Evolutionary conservation across 2,329 filamentous ascomycete genomes (phyloP).

Genomic region (Plenodomus biglobosus): DNA sequence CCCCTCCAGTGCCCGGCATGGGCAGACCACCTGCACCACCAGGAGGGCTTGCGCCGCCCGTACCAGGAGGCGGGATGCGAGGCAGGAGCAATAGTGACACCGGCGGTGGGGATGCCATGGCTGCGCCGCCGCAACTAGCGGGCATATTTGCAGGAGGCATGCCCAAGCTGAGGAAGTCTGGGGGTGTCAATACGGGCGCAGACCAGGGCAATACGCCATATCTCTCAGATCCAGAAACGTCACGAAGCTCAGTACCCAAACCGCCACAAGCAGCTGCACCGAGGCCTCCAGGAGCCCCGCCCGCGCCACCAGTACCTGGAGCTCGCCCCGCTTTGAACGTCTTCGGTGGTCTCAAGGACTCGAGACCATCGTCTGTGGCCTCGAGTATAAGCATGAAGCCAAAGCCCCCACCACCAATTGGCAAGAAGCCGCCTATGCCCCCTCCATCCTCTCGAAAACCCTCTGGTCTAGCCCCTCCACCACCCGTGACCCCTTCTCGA

Average conservation of each 20-base stretch:
- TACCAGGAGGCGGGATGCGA: constrained; percentile 56
- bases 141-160: constrained; percentile 93
- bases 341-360: constrained; percentile 52
- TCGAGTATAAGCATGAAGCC: constrained; percentile 63
- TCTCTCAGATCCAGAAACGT: constrained; percentile 74
- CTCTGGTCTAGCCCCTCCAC: constrained; percentile 51
- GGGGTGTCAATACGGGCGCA: constrained; percentile 64
- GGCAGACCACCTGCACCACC: constrained; percentile 53
- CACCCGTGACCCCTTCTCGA: constrained; percentile 49
- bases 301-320: constrained; percentile 53
- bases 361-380: constrained; percentile 61
- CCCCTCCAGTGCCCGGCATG: constrained; percentile 76
- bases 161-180: constrained; percentile 87
- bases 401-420: constrained; percentile 72
- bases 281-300: constrained; percentile 49
- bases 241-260: constrained; percentile 54
- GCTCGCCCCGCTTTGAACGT: constrained; percentile 64
- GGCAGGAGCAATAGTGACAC: constrained; percentile 83
- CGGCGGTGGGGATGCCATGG: constrained; percentile 40
- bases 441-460: constrained; percentile 61
- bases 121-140: constrained; percentile 70
- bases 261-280: constrained; percentile 56
- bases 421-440: constrained; percentile 69
- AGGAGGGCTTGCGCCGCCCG: constrained; percentile 72
- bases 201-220: constrained; percentile 68